These are phyloP conservation scores for Nissolia schottii DNA, from an alignment of 306 rosid species.

Conservation along the genomic window DNA sequence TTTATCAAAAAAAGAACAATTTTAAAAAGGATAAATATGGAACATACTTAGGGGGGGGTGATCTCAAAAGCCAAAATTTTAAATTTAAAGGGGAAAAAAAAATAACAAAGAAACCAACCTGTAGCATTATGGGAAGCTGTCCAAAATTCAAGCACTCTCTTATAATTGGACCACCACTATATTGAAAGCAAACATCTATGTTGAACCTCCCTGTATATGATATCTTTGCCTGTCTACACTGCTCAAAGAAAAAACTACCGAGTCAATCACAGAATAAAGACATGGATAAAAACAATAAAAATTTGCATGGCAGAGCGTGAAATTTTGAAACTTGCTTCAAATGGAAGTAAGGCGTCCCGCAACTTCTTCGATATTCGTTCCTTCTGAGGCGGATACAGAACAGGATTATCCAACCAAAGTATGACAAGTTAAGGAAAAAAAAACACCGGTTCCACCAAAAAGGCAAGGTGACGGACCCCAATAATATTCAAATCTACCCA, in stretches of 20 bases:
- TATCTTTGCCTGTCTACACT: conserved; percentile 83
- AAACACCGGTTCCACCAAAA: too few relatives aligned
- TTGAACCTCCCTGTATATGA: conserved; percentile 65
- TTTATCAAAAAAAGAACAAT: too few relatives aligned
- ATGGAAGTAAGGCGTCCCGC: conserved; percentile 38
- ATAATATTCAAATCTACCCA: too few relatives aligned
- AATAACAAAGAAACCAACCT: conserved; percentile 40
- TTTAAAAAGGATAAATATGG: too few relatives aligned
- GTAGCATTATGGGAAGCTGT: conserved; percentile 76
- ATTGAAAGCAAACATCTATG: conserved; percentile 61
- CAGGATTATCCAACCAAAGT: conserved; percentile 65
- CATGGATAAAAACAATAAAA: background rate
- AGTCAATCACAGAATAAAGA: conserved; percentile 11
- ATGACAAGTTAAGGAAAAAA: conserved; percentile 41
- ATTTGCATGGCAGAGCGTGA: background rate
- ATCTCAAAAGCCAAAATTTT: background rate
- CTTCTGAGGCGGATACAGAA: conserved; percentile 46
- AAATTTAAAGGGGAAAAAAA: background rate
- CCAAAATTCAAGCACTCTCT: conserved; percentile 55
- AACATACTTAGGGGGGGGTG: too few relatives aligned
- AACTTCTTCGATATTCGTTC: conserved; percentile 14
- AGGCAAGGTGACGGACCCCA: too few relatives aligned
- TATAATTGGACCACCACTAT: conserved; percentile 36
- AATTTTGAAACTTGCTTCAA: conserved; percentile 46
- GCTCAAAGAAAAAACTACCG: conserved; percentile 16